A percentile compares a stretch with the other conserved stretches of the same genome.
Conservation (phyloP, 2,329 filamentous ascomycete genomes). For the Colletotrichum magnum region DNA sequence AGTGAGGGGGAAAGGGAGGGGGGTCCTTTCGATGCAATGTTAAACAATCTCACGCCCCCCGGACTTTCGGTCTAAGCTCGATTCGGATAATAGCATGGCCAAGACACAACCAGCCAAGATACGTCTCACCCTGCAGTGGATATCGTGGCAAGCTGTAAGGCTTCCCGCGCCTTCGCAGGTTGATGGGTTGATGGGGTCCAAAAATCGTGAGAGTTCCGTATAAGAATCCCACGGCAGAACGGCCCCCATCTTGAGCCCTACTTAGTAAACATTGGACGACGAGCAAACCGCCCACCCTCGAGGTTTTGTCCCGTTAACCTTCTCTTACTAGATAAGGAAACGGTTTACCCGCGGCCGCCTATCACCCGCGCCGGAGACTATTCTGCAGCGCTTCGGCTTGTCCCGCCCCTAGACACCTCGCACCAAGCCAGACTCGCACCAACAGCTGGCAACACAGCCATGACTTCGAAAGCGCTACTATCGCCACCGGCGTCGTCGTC, state of each 20-base stretch:
- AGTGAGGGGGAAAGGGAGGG: not conserved
- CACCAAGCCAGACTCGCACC: not conserved
- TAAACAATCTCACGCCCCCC: no score
- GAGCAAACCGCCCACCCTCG: not conserved
- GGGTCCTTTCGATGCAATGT: not conserved
- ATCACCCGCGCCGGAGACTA: constrained; percentile 2
- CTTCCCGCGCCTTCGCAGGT: constrained; percentile 2
- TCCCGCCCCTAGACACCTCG: not conserved
- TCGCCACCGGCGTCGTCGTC: not conserved
- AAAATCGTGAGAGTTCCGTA: not conserved
- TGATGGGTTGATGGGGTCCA: not conserved
- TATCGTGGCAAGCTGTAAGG: constrained; percentile 14
- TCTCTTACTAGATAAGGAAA: constrained; percentile 29
- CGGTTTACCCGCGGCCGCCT: constrained; percentile 3
- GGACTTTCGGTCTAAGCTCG: constrained; percentile 10
- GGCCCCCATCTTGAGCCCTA: constrained; percentile 3
- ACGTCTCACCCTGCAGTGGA: not conserved
- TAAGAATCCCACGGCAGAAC: constrained; percentile 29
- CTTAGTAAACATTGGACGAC: no score
- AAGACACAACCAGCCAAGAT: constrained; percentile 25
- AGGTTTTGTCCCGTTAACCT: constrained; percentile 14
- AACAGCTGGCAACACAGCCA: not conserved
- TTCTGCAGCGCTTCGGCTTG: constrained; percentile 8
- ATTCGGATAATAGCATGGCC: constrained; percentile 40
- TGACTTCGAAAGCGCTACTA: no score